phyloP scores from a whole-genome alignment of 371 early-diverging fungal species.

The Rhizopus arrhizus region DNA sequence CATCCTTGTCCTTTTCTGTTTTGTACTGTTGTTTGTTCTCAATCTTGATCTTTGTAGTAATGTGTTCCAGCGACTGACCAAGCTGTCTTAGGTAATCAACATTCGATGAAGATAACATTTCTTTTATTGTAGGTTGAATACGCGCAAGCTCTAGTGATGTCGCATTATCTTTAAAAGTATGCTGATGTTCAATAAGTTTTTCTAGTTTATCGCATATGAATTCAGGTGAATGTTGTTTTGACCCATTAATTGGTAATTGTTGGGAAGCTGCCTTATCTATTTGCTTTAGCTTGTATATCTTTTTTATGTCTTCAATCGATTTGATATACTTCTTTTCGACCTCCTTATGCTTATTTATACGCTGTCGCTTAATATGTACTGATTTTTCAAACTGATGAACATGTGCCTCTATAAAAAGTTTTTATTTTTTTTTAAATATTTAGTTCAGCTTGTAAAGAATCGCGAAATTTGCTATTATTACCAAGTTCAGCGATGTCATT shows the following conservation, averaged over 20 bases:
- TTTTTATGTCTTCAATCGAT: neutral
- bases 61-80: neutral
- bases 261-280: neutral
- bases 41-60: neutral
- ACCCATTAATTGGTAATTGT: neutral
- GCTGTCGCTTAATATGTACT: conserved; percentile 1
- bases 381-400: conserved; percentile 9
- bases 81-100: neutral
- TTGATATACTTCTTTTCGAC: neutral
- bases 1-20: neutral
- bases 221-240: conserved; percentile 3
- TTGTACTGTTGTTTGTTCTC: neutral
- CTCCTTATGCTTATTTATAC: neutral
- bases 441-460: neutral
- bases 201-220: conserved; percentile 17
- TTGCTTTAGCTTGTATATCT: neutral
- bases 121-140: neutral
- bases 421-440: neutral
- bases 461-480: neutral
- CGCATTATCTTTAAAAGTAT: neutral
- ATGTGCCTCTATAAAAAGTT: conserved; percentile 14
- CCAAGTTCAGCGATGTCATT: conserved; percentile 12
- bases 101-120: neutral
- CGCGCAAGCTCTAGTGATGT: conserved; percentile 3
- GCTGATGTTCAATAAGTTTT: conserved; percentile 3